Conservation (phyloP, 1,139 yeast species). For the Pichia kudriavzevii region DNA sequence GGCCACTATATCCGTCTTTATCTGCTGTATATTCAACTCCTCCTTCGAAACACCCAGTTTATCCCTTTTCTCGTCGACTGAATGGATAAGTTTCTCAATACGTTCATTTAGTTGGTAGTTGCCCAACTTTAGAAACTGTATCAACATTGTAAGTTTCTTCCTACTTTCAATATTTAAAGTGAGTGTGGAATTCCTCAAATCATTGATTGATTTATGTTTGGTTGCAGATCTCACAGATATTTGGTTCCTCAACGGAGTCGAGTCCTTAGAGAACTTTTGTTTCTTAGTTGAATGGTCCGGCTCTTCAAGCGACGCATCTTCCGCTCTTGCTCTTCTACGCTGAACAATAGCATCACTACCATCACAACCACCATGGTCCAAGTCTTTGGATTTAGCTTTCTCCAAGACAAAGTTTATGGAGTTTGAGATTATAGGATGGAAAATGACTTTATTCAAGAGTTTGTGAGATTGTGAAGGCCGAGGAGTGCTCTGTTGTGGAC, state of each 20-base stretch:
- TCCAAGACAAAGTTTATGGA: constrained; percentile 30
- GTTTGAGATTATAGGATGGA: constrained; percentile 29
- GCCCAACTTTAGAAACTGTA: constrained; percentile 29
- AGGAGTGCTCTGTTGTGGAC: background rate
- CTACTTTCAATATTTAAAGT: constrained; percentile 30
- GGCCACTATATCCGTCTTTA: constrained; percentile 76
- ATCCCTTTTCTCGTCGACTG: constrained; percentile 21
- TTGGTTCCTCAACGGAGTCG: too few species aligned
- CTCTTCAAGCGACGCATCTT: constrained; percentile 22
- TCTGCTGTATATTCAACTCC: constrained; percentile 28
- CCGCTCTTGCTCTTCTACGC: background rate
- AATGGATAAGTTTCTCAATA: constrained; percentile 26
- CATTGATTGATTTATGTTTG: too few species aligned
- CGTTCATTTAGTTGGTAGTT: constrained; percentile 28
- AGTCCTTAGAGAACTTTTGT: too few species aligned
- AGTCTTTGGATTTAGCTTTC: constrained; percentile 25
- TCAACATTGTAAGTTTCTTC: constrained; percentile 28
- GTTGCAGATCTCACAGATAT: too few species aligned
- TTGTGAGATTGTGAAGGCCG: constrained; percentile 12
- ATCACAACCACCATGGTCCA: too few species aligned
- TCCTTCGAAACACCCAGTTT: constrained; percentile 6
- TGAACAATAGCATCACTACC: too few species aligned
- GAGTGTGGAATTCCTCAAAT: too few species aligned
- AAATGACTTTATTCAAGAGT: constrained; percentile 28
- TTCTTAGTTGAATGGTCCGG: constrained; percentile 27